phyloP scores from a whole-genome alignment of 2,329 filamentous ascomycete genomes.

The Coniella vitis region DNA sequence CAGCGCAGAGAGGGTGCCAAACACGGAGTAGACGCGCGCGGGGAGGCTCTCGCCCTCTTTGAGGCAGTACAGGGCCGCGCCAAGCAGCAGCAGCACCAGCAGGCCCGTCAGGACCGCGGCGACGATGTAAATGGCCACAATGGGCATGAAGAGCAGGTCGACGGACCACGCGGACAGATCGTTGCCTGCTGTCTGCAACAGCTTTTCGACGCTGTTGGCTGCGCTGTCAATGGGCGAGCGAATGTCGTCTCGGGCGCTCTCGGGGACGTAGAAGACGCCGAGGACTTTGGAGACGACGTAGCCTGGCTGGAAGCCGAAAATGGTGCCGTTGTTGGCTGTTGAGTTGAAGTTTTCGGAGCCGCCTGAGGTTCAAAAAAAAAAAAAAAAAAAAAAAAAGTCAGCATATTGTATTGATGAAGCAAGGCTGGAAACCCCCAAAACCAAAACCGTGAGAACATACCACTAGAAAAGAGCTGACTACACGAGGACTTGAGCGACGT shows the following conservation, averaged over 20 bases:
- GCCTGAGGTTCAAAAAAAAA: too few relatives aligned
- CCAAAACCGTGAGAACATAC: not conserved
- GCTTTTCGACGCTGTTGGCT: constrained; percentile 11
- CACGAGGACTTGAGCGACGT: constrained; percentile 6
- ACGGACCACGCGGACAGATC: constrained; percentile 10
- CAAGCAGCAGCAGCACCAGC: constrained; percentile 9
- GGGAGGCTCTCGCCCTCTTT: constrained; percentile 1
- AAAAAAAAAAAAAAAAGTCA: not conserved
- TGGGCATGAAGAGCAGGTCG: constrained; percentile 14
- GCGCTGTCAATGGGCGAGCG: constrained; percentile 11
- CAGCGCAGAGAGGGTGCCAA: constrained; percentile 5
- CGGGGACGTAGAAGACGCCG: constrained; percentile 14
- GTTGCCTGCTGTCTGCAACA: constrained; percentile 8
- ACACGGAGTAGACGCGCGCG: constrained; percentile 6
- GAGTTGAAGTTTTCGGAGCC: constrained; percentile 1
- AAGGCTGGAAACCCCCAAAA: too few relatives aligned
- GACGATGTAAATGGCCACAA: constrained; percentile 13
- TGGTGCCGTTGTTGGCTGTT: constrained; percentile 12
- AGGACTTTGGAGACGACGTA: constrained; percentile 10
- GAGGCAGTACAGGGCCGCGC: constrained; percentile 1
- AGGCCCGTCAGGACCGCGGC: constrained; percentile 6
- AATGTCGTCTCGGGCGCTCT: constrained; percentile 8
- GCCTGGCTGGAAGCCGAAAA: constrained; percentile 15
- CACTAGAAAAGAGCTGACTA: constrained; percentile 7
- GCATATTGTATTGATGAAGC: not conserved